Evolutionary conservation across 495 filamentous ascomycete species (phyloP).

Genomic region (Aspergillus bertholletiae): DNA sequence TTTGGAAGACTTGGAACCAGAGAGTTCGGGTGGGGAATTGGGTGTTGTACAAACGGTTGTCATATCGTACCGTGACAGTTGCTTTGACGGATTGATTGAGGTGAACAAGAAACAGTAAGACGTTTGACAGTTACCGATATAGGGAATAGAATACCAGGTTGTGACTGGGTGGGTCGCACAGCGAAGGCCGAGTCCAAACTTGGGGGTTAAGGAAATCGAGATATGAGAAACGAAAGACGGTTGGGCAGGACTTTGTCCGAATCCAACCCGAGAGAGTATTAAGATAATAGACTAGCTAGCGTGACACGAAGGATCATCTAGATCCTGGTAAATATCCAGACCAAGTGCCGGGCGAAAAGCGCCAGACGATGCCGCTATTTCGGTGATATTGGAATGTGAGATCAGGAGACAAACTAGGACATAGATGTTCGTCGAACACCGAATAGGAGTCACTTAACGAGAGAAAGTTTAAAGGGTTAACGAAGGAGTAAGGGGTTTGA

Average conservation of each 20-base stretch:
- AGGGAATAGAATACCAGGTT: background rate
- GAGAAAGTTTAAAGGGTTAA: background rate
- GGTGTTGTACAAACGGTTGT: slow-evolving; percentile 58
- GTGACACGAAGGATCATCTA: slow-evolving; percentile 19
- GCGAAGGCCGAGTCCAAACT: slow-evolving; percentile 2
- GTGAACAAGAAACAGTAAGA: background rate
- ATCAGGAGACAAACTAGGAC: slow-evolving; percentile 20
- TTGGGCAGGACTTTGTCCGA: background rate
- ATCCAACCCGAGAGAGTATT: background rate
- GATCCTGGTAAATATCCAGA: slow-evolving; percentile 29
- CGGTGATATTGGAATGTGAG: background rate
- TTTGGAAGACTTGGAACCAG: slow-evolving; percentile 83
- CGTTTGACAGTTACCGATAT: background rate
- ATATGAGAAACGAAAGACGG: slow-evolving; percentile 15
- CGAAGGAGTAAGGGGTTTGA: slow-evolving; percentile 1
- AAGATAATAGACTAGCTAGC: background rate
- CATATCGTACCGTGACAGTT: slow-evolving; percentile 42
- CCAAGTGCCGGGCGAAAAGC: slow-evolving; percentile 14
- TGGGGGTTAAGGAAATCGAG: background rate
- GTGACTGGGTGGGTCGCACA: slow-evolving; percentile 10
- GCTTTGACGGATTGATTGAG: background rate
- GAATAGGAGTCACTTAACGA: background rate
- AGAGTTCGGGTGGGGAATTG: slow-evolving; percentile 79
- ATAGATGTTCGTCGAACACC: background rate
- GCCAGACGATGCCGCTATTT: background rate